Conservation (phyloP, 441 rosid species). For the Populus tomentosa region DNA sequence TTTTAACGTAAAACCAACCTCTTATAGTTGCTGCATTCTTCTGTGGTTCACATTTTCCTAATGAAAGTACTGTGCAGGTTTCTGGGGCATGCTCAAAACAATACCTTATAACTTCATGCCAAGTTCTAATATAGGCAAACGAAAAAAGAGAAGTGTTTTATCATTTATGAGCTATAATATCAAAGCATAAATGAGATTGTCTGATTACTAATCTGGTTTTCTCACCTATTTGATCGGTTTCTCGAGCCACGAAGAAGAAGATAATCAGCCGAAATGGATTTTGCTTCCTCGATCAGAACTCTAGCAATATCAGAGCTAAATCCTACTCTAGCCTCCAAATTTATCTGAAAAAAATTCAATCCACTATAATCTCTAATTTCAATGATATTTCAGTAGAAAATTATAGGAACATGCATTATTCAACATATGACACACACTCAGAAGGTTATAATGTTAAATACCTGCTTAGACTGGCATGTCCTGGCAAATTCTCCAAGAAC, state of each 20-base stretch:
- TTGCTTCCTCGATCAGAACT: conserved; percentile 69
- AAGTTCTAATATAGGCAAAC: conserved; percentile 30
- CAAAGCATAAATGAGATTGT: background rate
- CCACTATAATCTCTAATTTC: background rate
- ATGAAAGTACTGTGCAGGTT: conserved; percentile 56
- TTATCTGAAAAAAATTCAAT: conserved; percentile 36
- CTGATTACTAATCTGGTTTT: background rate
- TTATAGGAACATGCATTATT: background rate
- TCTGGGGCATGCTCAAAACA: conserved; percentile 58
- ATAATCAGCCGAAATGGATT: conserved; percentile 64
- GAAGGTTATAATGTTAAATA: background rate
- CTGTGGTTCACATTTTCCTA: conserved; percentile 37
- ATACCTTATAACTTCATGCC: conserved; percentile 40
- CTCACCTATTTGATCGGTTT: conserved; percentile 43
- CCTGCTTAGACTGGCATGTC: conserved; percentile 61
- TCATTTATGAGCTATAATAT: background rate
- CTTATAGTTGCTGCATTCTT: conserved; percentile 28
- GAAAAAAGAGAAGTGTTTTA: background rate
- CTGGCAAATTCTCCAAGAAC: conserved; percentile 68
- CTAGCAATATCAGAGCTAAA: conserved; percentile 50
- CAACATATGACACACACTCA: background rate
- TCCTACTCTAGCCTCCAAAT: conserved; percentile 83
- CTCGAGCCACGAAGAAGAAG: conserved; percentile 63
- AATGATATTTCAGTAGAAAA: background rate
- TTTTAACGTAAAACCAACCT: conserved; percentile 31